Conservation (phyloP, 495 filamentous ascomycete species). For the Rusavskia elegans region DNA sequence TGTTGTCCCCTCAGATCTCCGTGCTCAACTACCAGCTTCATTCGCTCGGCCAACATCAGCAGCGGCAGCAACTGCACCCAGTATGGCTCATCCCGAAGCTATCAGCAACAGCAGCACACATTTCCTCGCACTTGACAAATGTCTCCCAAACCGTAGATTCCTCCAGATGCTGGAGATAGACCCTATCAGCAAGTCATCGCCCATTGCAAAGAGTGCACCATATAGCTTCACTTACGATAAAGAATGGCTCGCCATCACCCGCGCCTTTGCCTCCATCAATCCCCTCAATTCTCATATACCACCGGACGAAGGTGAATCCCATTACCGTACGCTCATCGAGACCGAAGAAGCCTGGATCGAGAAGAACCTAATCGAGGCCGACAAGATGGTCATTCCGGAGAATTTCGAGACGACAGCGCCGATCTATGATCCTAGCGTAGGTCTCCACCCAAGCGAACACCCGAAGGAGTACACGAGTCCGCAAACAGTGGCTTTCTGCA, state of each 20-base stretch:
- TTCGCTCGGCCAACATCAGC: constrained; percentile 31
- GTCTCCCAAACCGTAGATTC: constrained; percentile 59
- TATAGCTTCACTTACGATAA: constrained; percentile 61
- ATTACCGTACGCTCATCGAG: constrained; percentile 47
- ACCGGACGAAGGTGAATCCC: constrained; percentile 41
- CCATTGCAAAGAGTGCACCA: constrained; percentile 11
- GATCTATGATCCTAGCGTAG: constrained; percentile 33
- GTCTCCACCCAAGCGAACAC: constrained; percentile 24
- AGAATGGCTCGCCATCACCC: constrained; percentile 89
- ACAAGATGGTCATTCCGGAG: constrained; percentile 48
- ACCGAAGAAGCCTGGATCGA: constrained; percentile 59
- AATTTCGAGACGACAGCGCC: constrained; percentile 70
- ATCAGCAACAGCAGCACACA: constrained; percentile 62
- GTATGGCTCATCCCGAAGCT: constrained; percentile 25
- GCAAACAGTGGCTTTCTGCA: constrained; percentile 66
- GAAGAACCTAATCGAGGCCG: constrained; percentile 44
- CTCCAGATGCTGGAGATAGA: constrained; percentile 55
- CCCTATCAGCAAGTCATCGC: constrained; percentile 19
- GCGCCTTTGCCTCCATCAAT: constrained; percentile 47
- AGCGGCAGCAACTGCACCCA: constrained; percentile 11
- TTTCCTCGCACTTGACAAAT: constrained; percentile 88
- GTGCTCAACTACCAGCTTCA: constrained; percentile 49
- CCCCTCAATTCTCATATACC: constrained; percentile 40
- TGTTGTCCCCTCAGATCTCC: constrained; percentile 38
- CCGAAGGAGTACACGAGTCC: constrained; percentile 68